Base-by-base conservation (phyloP, 163 green algal genomes). In the Scenedesmus sp. region DNA sequence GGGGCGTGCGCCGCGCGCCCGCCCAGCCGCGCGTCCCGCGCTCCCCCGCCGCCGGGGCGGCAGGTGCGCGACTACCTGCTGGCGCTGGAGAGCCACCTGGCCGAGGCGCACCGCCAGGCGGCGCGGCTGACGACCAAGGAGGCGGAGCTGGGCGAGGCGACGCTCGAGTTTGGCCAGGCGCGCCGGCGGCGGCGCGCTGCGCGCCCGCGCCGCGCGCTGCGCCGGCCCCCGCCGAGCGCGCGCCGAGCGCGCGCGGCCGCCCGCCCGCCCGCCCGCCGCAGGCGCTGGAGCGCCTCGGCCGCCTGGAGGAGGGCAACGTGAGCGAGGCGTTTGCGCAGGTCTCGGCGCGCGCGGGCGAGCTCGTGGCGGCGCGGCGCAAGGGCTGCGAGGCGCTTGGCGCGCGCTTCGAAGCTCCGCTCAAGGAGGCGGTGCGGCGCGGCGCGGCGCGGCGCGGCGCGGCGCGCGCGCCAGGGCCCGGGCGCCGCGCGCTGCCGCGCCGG, bases 11-110 rank as follows among this genome's bases (percentile, higher is more conserved):
- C n/a, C n/a, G n/a, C n/a, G n/a, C n/a, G n/a, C n/a, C n/a, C n/a
- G n/a, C n/a, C n/a, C n/a, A n/a, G n/a, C n/a, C n/a, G n/a, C n/a
- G n/a, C n/a, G n/a, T n/a, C n/a, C n/a, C n/a, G n/a, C n/a, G n/a
- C 39, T 47, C 7, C 39, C 11, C 50, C 67, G 10, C 36, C 13
- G 22, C 13, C 50, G 14, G 17, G 60, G 45, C 64, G 26, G 60
- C 78, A 93, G 86, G 86, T 95, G 36, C 84, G 89, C 1, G 91
- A 94, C n/a, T 98, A 98, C 81, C 83, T 97, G 20, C 72, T 84
- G 36, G 72, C 86, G 42, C 88, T 98, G 63, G 95, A 98, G 83
- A 62, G 62, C 0, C 93, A 98, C 77, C 80, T 98, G 67, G 80
- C 58, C 1, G 95, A 98, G 85, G 91, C 89, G 17, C 92, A 96